Conservation (phyloP, 1,284 basidiomycete genomes). For the Ceratobasidium sp. region DNA sequence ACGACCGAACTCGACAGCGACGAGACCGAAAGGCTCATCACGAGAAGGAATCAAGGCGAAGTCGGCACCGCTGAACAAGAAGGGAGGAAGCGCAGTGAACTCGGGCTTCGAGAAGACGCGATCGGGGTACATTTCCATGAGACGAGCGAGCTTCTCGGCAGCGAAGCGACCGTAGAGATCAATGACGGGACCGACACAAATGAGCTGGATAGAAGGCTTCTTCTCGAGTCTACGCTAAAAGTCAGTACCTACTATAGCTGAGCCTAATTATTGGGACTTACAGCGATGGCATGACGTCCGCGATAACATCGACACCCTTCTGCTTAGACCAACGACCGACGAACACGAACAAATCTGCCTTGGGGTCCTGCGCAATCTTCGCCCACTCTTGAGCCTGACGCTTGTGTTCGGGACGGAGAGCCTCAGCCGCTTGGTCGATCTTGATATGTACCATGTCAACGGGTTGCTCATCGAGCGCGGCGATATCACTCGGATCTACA, state of each 20-base stretch:
- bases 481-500: constrained; percentile 86
- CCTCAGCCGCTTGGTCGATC: constrained; percentile 85
- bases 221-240: constrained; percentile 76
- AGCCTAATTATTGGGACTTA: constrained; percentile 59
- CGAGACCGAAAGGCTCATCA: constrained; percentile 94
- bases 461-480: constrained; percentile 85
- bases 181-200: constrained; percentile 92
- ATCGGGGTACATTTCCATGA: constrained; percentile 95
- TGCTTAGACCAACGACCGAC: constrained; percentile 98
- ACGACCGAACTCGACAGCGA: constrained; percentile 94
- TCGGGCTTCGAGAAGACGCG: constrained; percentile 94
- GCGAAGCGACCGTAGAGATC: constrained; percentile 94
- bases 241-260: constrained; percentile 48
- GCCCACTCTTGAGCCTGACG: constrained; percentile 95
- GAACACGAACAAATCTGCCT: constrained; percentile 92
- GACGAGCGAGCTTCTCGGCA: constrained; percentile 88
- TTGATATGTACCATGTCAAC: constrained; percentile 78
- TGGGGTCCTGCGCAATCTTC: constrained; percentile 87
- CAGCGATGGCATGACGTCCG: constrained; percentile 91
- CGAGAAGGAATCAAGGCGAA: constrained; percentile 94
- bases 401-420: constrained; percentile 88
- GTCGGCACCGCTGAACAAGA: constrained; percentile 92
- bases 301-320: constrained; percentile 95
- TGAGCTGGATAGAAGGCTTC: constrained; percentile 85
- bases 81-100: constrained; percentile 91